These are phyloP conservation scores for Mycena sanguinolenta DNA, from an alignment of 768 basidiomycete species.

Conservation along the genomic window DNA sequence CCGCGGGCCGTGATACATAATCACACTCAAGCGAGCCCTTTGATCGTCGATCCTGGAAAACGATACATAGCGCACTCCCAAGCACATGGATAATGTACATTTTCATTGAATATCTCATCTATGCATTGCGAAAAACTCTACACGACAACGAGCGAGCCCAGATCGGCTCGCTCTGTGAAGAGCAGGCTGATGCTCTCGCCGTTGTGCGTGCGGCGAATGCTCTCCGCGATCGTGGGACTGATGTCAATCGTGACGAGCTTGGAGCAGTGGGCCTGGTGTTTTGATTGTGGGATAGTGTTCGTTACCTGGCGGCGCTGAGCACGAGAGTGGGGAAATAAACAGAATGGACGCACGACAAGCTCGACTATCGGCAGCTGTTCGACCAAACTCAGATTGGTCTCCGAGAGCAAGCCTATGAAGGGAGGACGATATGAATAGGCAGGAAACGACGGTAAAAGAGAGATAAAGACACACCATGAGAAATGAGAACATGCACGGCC, in stretches of 20 bases:
- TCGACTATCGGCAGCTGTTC: slow-evolving; percentile 82
- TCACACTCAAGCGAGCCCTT: background rate
- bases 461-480: slow-evolving; percentile 74
- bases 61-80: background rate
- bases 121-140: slow-evolving; percentile 32
- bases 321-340: slow-evolving; percentile 11
- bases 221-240: slow-evolving; percentile 93
- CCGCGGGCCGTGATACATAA: too few relatives aligned
- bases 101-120: slow-evolving; percentile 13
- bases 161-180: slow-evolving; percentile 86
- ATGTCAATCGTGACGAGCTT: slow-evolving; percentile 94
- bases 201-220: slow-evolving; percentile 94
- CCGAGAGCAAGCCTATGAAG: slow-evolving; percentile 79
- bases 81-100: background rate
- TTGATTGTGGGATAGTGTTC: slow-evolving; percentile 91
- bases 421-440: slow-evolving; percentile 1
- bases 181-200: slow-evolving; percentile 92
- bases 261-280: slow-evolving; percentile 70
- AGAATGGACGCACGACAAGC: slow-evolving; percentile 76
- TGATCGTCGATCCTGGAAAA: background rate
- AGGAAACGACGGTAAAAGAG: slow-evolving; percentile 32
- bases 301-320: slow-evolving; percentile 72
- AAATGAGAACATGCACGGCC: slow-evolving; percentile 88
- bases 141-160: slow-evolving; percentile 54
- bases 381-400: slow-evolving; percentile 76